Evolutionary conservation across 2,329 filamentous ascomycete species (phyloP).

Genomic region (Albifimbria verrucaria): DNA sequence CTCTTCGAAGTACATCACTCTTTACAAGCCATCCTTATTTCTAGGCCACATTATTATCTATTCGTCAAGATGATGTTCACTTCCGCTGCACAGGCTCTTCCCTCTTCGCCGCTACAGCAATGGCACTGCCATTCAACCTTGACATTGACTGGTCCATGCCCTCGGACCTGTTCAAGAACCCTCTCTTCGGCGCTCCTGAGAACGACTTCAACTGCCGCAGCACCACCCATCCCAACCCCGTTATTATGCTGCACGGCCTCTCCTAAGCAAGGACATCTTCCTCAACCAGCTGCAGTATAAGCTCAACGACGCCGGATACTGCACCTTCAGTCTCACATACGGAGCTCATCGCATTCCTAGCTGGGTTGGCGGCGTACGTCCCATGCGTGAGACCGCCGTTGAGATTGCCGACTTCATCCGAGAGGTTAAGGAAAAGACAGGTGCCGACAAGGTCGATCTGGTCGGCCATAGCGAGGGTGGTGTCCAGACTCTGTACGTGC

Average conservation of each 20-base stretch:
- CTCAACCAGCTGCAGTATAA: constrained; percentile 14
- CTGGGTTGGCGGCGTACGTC: constrained; percentile 14
- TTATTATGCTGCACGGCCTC: constrained; percentile 18
- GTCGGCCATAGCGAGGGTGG: constrained; percentile 19
- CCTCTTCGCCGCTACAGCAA: background rate
- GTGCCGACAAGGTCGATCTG: constrained; percentile 15
- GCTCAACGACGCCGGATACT: constrained; percentile 11
- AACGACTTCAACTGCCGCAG: constrained; percentile 15
- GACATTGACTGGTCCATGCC: background rate
- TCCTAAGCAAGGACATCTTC: constrained; percentile 13
- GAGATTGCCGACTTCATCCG: constrained; percentile 14
- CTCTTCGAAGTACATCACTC: too few species aligned
- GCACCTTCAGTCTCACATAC: constrained; percentile 18
- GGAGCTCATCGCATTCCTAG: constrained; percentile 13
- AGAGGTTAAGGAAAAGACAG: constrained; percentile 11
- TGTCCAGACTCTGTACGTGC: constrained; percentile 15
- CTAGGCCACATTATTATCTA: too few species aligned
- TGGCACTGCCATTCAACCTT: background rate
- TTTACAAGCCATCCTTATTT: too few species aligned
- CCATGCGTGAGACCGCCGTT: constrained; percentile 12
- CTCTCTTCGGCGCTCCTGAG: constrained; percentile 1
- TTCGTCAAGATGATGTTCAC: background rate
- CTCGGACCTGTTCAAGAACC: background rate
- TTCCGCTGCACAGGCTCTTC: background rate
- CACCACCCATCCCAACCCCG: constrained; percentile 13